phyloP scores from a whole-genome alignment of 192 early-diverging fungal species.

The Piromyces sp. region DNA sequence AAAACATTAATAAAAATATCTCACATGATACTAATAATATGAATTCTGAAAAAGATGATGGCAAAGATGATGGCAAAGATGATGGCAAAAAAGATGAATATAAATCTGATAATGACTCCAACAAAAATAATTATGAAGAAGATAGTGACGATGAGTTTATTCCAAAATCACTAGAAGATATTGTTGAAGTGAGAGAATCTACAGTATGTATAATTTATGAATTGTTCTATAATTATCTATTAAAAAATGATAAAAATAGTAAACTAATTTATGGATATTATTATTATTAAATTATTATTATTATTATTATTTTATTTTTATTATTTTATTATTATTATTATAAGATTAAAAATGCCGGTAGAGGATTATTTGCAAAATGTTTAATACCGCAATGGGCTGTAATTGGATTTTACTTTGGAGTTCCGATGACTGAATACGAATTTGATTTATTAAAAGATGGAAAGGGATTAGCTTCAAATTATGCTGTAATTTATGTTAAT shows the following conservation, averaged over 20 bases:
- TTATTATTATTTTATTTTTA: too few relatives aligned
- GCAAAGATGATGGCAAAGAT: background rate
- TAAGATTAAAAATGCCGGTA: constrained; percentile 19
- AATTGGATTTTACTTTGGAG: constrained; percentile 86
- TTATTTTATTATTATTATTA: too few relatives aligned
- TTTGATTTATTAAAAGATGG: constrained; percentile 75
- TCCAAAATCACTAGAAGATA: constrained; percentile 13
- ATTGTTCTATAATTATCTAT: too few relatives aligned
- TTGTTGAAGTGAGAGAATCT: constrained; percentile 17
- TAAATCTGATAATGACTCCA: background rate
- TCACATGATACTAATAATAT: background rate
- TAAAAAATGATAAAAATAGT: too few relatives aligned
- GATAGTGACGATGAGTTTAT: constrained; percentile 2
- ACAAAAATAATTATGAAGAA: background rate
- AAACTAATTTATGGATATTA: too few relatives aligned
- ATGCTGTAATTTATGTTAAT: constrained; percentile 36
- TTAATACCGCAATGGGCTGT: constrained; percentile 53
- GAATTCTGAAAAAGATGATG: background rate
- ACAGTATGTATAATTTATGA: constrained; percentile 5
- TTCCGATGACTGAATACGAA: constrained; percentile 90
- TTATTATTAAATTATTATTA: too few relatives aligned
- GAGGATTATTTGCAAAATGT: constrained; percentile 22
- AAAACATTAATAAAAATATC: background rate
- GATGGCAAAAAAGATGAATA: background rate
- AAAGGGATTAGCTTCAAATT: constrained; percentile 59